Evolutionary conservation across 345 rosid genomes (phyloP).

Genomic region (Cochlearia excelsa): DNA sequence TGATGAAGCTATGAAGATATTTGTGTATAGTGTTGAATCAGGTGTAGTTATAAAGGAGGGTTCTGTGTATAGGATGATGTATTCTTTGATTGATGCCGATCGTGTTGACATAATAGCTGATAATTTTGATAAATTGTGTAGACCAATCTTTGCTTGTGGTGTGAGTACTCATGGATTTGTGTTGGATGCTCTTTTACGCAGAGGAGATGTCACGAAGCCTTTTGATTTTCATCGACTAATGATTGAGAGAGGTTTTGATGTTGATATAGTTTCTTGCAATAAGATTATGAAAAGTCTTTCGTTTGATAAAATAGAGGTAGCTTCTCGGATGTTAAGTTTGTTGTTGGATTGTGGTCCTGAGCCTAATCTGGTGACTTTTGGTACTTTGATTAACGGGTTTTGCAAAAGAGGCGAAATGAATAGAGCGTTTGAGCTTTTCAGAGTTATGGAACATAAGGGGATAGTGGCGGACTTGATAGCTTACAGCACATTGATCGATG

Average conservation of each 20-base stretch:
- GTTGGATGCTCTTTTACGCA: constrained; percentile 40
- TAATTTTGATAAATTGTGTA: constrained; percentile 34
- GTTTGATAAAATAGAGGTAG: constrained; percentile 29
- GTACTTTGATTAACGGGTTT: constrained; percentile 44
- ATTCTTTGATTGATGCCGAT: constrained; percentile 34
- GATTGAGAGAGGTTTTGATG: constrained; percentile 33
- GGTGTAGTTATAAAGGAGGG: constrained; percentile 23
- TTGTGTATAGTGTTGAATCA: constrained; percentile 27
- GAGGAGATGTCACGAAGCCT: constrained; percentile 39
- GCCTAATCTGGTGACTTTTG: constrained; percentile 48
- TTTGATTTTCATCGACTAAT: constrained; percentile 38
- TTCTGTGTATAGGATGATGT: constrained; percentile 33
- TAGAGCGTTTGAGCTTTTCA: constrained; percentile 39
- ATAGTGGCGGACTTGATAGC: constrained; percentile 43
- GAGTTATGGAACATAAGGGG: constrained; percentile 35
- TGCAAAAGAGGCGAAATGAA: constrained; percentile 46
- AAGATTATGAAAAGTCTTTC: constrained; percentile 43
- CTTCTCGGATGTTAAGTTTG: constrained; percentile 36
- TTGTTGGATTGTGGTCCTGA: constrained; percentile 42
- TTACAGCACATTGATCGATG: constrained; percentile 49
- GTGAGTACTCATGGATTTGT: constrained; percentile 37
- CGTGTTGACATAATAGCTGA: constrained; percentile 33
- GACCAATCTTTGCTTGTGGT: constrained; percentile 15
- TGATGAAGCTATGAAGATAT: constrained; percentile 30
- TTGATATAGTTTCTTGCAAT: constrained; percentile 45